Conservation (phyloP, 140 eudicot genomes). For the Anethum foeniculum region DNA sequence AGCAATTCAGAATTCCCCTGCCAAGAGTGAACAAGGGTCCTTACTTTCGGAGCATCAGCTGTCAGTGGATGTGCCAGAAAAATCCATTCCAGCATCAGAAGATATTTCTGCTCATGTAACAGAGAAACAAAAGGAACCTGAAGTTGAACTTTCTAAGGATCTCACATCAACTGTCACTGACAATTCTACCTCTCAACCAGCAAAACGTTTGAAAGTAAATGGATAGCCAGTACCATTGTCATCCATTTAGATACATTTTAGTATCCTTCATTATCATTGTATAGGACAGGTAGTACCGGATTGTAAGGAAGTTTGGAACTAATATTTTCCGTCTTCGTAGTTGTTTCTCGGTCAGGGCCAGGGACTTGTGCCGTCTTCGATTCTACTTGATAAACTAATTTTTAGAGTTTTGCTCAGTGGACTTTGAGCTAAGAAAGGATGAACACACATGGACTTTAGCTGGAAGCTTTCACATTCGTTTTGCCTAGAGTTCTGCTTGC, state of each 20-base stretch:
- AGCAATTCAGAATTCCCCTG: conserved; percentile 33
- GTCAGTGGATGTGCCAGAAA: conserved; percentile 17
- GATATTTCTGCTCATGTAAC: conserved; percentile 19
- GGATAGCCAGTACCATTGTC: background rate
- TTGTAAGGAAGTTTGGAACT: conserved; percentile 7
- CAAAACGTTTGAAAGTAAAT: conserved; percentile 48
- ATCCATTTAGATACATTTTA: conserved; percentile 12
- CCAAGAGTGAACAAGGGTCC: conserved; percentile 21
- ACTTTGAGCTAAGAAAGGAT: background rate
- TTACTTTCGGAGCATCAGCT: conserved; percentile 7
- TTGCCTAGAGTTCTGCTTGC: background rate
- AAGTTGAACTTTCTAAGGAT: conserved; percentile 14
- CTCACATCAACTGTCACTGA: conserved; percentile 23
- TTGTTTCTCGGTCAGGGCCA: background rate
- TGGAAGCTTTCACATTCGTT: background rate
- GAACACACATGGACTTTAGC: background rate
- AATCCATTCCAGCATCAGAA: conserved; percentile 25
- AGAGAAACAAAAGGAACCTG: conserved; percentile 19
- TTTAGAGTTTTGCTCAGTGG: background rate
- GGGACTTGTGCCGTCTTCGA: background rate
- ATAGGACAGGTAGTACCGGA: conserved; percentile 9
- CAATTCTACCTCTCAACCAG: conserved; percentile 37
- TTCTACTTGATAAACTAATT: background rate
- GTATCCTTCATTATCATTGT: background rate
- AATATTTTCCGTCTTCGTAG: background rate